phyloP scores from a whole-genome alignment of 768 basidiomycete genomes.

The Tricholoma furcatifolium region DNA sequence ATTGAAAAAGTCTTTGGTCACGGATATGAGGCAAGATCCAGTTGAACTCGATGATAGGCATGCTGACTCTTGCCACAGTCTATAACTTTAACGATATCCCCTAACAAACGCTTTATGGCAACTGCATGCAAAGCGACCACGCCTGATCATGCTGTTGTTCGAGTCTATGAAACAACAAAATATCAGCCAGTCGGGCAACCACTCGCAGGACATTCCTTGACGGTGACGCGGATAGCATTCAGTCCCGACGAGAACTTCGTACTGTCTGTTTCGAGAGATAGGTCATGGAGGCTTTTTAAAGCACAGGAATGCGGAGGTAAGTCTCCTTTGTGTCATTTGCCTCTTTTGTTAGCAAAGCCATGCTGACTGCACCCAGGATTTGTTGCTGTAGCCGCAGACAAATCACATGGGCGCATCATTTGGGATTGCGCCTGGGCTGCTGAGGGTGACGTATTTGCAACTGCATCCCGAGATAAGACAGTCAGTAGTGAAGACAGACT shows the following conservation, averaged over 20 bases:
- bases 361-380: slow-evolving; percentile 45
- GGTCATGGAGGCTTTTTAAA: slow-evolving; percentile 86
- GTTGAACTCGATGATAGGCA: background rate
- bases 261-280: slow-evolving; percentile 86
- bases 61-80: slow-evolving; percentile 46
- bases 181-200: slow-evolving; percentile 74
- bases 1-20: slow-evolving; percentile 96
- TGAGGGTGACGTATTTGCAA: slow-evolving; percentile 81
- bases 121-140: slow-evolving; percentile 90
- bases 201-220: slow-evolving; percentile 81
- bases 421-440: slow-evolving; percentile 93
- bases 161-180: slow-evolving; percentile 70
- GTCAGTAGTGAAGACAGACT: slow-evolving; percentile 38
- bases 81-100: slow-evolving; percentile 77
- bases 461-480: slow-evolving; percentile 94
- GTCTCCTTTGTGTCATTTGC: slow-evolving; percentile 7
- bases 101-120: slow-evolving; percentile 67
- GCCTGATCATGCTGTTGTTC: slow-evolving; percentile 85
- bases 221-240: slow-evolving; percentile 89
- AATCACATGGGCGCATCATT: slow-evolving; percentile 89
- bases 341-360: background rate
- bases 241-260: slow-evolving; percentile 80
- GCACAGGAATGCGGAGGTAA: slow-evolving; percentile 40
- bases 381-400: slow-evolving; percentile 63
- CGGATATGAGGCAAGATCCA: slow-evolving; percentile 81